Evolutionary conservation across 306 rosid genomes (phyloP).

Genomic region (Macrotyloma uniflorum): DNA sequence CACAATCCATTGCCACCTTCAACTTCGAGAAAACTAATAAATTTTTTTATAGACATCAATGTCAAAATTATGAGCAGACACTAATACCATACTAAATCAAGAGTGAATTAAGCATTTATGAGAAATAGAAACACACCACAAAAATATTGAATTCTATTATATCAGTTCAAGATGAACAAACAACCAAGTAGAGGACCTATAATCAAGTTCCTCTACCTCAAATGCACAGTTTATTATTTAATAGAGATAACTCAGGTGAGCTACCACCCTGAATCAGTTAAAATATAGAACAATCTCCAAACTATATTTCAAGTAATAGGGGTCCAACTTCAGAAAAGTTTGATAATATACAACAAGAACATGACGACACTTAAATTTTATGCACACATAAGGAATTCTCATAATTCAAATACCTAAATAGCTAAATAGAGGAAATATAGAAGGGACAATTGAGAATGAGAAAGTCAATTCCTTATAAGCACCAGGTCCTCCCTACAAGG

Average conservation of each 20-base stretch:
- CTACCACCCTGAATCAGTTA: slow-evolving; percentile 9
- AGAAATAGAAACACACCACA: neutral
- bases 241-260: neutral
- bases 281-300: neutral
- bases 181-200: neutral
- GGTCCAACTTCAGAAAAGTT: slow-evolving; percentile 7
- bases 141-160: neutral
- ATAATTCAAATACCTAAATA: slow-evolving; percentile 26
- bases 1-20: neutral
- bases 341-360: neutral
- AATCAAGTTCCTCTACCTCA: slow-evolving; percentile 17
- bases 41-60: neutral
- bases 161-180: neutral
- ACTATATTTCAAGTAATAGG: slow-evolving; percentile 15
- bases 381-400: neutral
- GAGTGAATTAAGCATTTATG: neutral
- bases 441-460: neutral
- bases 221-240: slow-evolving; percentile 21
- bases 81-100: neutral
- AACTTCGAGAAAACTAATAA: neutral
- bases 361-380: neutral
- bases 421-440: slow-evolving; percentile 3
- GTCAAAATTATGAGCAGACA: neutral
- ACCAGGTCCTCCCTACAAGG: slow-evolving; percentile 23
- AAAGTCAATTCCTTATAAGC: slow-evolving; percentile 34